Percentiles rank a stretch among this genome's conserved stretches.
Conservation (phyloP, 2,329 filamentous ascomycete genomes). For the Macroventuria anomochaeta region DNA sequence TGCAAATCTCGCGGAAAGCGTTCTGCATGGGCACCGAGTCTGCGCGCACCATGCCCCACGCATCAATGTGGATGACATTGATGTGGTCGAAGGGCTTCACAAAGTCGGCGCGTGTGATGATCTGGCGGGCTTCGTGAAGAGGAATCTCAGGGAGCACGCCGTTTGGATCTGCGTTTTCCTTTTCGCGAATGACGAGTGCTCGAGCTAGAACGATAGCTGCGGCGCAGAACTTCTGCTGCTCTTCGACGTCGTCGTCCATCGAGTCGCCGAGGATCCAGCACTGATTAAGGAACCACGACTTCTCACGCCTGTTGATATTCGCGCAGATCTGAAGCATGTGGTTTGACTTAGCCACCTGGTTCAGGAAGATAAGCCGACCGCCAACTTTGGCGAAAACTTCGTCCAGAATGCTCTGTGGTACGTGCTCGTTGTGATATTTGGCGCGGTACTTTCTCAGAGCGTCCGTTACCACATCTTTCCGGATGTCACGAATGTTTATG, state of each 20-base stretch:
- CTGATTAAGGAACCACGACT: slow-evolving; percentile 78
- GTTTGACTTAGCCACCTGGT: slow-evolving; percentile 79
- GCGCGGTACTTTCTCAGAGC: slow-evolving; percentile 79
- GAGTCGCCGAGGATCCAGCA: slow-evolving; percentile 77
- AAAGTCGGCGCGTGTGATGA: slow-evolving; percentile 95
- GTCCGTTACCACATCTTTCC: slow-evolving; percentile 73
- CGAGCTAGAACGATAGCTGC: slow-evolving; percentile 93
- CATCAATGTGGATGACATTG: slow-evolving; percentile 94
- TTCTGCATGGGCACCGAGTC: slow-evolving; percentile 96
- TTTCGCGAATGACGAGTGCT: slow-evolving; percentile 82
- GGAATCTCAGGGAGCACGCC: slow-evolving; percentile 74
- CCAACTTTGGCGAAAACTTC: slow-evolving; percentile 87
- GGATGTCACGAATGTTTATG: slow-evolving; percentile 80
- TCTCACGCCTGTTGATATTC: slow-evolving; percentile 71
- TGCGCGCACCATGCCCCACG: slow-evolving; percentile 81
- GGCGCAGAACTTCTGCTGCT: slow-evolving; percentile 92
- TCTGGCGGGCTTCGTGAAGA: slow-evolving; percentile 59
- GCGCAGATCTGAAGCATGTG: slow-evolving; percentile 85
- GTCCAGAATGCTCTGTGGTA: slow-evolving; percentile 65
- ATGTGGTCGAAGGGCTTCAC: slow-evolving; percentile 88
- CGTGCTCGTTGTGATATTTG: slow-evolving; percentile 72
- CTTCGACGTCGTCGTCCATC: slow-evolving; percentile 97
- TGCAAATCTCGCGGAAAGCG: slow-evolving; percentile 84
- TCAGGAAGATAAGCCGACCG: slow-evolving; percentile 85
- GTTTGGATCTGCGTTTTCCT: slow-evolving; percentile 65